phyloP scores from a whole-genome alignment of 768 basidiomycete species.

The Lepiota brunneoincarnata region DNA sequence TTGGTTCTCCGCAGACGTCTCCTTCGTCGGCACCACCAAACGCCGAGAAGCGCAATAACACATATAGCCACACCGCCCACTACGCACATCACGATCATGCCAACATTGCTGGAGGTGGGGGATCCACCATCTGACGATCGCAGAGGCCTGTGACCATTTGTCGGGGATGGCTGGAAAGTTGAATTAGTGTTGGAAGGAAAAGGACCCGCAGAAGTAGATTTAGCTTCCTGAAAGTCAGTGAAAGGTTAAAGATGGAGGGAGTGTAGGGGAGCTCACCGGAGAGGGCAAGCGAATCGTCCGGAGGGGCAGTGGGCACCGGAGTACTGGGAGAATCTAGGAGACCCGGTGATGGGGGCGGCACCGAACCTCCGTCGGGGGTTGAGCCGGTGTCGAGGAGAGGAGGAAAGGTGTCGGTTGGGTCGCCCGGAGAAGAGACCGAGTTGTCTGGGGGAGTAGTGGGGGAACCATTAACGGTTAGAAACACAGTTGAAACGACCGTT shows the following conservation, averaged over 20 bases:
- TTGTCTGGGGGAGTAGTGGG: no score
- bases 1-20: background rate
- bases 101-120: background rate
- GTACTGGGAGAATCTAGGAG: no score
- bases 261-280: no score
- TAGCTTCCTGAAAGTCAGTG: background rate
- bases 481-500: no score
- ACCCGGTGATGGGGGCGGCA: no score
- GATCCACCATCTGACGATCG: background rate
- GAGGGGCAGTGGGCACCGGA: no score
- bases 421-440: no score
- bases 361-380: no score
- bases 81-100: background rate
- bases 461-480: background rate
- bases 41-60: background rate
- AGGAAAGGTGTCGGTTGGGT: no score
- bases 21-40: background rate
- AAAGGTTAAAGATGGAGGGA: background rate
- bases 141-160: background rate
- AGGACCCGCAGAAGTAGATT: background rate
- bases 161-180: background rate
- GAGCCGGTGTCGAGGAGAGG: no score
- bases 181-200: background rate
- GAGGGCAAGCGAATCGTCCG: no score
- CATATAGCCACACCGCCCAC: background rate